These are phyloP conservation scores for Grigorovia humatica DNA, from an alignment of 805 yeast genomes.

Conservation along the genomic window DNA sequence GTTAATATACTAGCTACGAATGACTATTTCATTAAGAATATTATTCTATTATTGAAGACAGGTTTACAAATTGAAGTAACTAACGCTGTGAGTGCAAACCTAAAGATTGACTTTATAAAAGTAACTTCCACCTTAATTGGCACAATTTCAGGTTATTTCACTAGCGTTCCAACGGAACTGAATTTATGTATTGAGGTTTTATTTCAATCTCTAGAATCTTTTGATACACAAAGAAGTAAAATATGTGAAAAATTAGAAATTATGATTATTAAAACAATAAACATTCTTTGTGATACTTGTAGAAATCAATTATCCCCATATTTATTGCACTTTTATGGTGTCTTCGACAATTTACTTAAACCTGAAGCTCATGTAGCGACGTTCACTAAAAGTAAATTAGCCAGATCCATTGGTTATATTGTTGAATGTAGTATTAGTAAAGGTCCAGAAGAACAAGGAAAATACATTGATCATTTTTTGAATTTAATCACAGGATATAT, in stretches of 20 bases:
- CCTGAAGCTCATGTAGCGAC: constrained; percentile 20
- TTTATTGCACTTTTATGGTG: constrained; percentile 16
- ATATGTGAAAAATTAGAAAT: constrained; percentile 22
- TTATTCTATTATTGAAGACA: constrained; percentile 17
- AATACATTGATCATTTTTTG: constrained; percentile 27
- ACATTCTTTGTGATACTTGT: constrained; percentile 23
- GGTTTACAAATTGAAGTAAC: constrained; percentile 14
- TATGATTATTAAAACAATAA: constrained; percentile 19
- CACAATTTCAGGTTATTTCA: constrained; percentile 23
- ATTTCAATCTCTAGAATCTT: constrained; percentile 21
- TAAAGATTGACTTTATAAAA: constrained; percentile 23
- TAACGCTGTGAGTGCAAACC: constrained; percentile 4
- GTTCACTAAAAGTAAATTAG: constrained; percentile 39
- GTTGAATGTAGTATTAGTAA: constrained; percentile 37
- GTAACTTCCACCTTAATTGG: constrained; percentile 22
- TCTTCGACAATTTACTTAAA: constrained; percentile 27
- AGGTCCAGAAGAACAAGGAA: constrained; percentile 37
- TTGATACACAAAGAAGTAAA: constrained; percentile 5
- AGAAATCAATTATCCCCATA: constrained; percentile 18
- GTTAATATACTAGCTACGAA: constrained; percentile 18
- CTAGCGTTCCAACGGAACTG: constrained; percentile 13
- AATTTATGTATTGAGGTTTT: constrained; percentile 18
- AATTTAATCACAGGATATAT: constrained; percentile 23
- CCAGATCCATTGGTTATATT: constrained; percentile 53
- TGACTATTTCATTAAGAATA: constrained; percentile 15